Evolutionary conservation across 2,329 filamentous ascomycete species (phyloP).

Genomic region (Pseudogymnoascus sp.): DNA sequence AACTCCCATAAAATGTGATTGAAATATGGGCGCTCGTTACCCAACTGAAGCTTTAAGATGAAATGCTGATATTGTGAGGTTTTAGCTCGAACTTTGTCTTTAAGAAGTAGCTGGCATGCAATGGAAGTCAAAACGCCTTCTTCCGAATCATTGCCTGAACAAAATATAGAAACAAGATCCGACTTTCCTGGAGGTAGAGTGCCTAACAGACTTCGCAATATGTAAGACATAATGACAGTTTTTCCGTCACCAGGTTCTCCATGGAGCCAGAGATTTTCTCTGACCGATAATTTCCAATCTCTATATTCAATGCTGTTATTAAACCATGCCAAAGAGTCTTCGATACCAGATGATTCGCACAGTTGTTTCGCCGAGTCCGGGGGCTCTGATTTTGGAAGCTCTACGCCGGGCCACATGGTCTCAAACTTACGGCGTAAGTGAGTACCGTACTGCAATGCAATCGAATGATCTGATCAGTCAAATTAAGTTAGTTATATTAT

Average conservation of each 20-base stretch:
- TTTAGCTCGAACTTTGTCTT: not conserved
- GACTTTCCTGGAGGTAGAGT: too few relatives aligned
- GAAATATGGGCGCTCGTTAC: not conserved
- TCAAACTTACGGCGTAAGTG: not conserved
- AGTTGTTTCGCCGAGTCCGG: not conserved
- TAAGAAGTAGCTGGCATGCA: not conserved
- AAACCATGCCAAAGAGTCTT: not conserved
- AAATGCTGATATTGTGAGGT: not conserved
- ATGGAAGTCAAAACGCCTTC: not conserved
- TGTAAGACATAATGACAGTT: not conserved
- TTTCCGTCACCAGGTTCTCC: not conserved
- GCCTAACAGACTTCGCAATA: not conserved
- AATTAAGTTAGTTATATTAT: not conserved
- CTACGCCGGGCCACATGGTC: not conserved
- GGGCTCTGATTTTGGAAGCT: not conserved
- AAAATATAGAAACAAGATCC: too few relatives aligned
- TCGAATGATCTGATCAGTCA: not conserved
- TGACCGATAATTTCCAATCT: not conserved
- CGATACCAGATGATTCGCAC: not conserved
- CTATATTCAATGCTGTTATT: not conserved
- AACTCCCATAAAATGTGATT: not conserved
- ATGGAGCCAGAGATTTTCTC: not conserved
- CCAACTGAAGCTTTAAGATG: not conserved
- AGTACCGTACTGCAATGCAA: not conserved
- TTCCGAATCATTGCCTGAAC: not conserved